phyloP scores from a whole-genome alignment of 805 yeast species.

The Candida suzukii region DNA sequence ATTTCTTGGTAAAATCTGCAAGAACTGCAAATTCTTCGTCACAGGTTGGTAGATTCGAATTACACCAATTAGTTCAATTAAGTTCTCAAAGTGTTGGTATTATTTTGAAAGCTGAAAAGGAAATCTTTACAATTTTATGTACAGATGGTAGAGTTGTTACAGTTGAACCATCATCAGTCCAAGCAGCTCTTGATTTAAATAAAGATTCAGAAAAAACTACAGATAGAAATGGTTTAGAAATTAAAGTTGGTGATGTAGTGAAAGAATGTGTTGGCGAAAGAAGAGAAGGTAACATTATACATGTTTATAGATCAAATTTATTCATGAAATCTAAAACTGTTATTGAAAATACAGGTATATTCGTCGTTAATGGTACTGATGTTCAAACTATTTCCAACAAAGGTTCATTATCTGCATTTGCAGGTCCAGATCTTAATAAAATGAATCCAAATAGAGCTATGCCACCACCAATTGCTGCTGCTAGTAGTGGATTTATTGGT shows the following conservation, averaged over 20 bases:
- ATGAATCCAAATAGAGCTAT: conserved; percentile 75
- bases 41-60: conserved; percentile 68
- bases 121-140: conserved; percentile 69
- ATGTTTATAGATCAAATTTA: conserved; percentile 72
- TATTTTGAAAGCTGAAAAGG: conserved; percentile 84
- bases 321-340: conserved; percentile 77
- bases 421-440: conserved; percentile 61
- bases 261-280: conserved; percentile 77
- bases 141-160: conserved; percentile 73
- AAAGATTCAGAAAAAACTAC: conserved; percentile 76
- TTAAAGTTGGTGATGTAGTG: conserved; percentile 89
- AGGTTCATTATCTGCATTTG: conserved; percentile 50
- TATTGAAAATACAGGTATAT: conserved; percentile 84
- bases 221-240: conserved; percentile 77
- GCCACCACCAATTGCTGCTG: conserved; percentile 56
- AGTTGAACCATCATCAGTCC: conserved; percentile 75
- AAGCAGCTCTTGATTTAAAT: conserved; percentile 60
- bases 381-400: conserved; percentile 83
- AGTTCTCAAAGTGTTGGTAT: conserved; percentile 85
- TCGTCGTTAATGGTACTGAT: conserved; percentile 68
- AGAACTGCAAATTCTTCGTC: conserved; percentile 69
- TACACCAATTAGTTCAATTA: conserved; percentile 85
- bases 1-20: conserved; percentile 85
- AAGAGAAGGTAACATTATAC: conserved; percentile 82
- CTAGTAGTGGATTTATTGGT: conserved; percentile 42